phyloP scores from a whole-genome alignment of 306 rosid genomes.

The Prunus davidiana region DNA sequence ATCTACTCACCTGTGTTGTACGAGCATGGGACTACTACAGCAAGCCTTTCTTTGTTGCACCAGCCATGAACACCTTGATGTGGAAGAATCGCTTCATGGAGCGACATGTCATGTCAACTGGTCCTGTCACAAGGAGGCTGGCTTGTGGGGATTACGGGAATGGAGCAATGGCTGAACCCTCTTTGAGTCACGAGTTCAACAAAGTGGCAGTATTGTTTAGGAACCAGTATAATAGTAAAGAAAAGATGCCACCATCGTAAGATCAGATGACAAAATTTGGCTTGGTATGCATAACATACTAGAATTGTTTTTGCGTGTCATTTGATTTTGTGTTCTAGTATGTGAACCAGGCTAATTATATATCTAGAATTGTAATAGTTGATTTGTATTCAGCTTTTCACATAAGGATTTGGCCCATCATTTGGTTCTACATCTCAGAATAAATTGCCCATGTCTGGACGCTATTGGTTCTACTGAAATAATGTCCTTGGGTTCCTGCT shows the following conservation, averaged over 20 bases:
- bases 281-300: conserved; percentile 9
- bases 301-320: conserved; percentile 5
- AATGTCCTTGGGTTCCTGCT: too few species aligned
- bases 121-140: conserved; percentile 67
- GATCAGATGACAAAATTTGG: conserved; percentile 8
- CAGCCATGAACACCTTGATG: conserved; percentile 70
- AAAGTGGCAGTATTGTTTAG: conserved; percentile 36
- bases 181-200: conserved; percentile 55
- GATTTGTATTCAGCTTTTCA: background rate
- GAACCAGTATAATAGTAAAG: background rate
- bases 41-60: conserved; percentile 78
- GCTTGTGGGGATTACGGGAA: conserved; percentile 88
- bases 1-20: conserved; percentile 63
- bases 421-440: background rate
- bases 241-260: background rate
- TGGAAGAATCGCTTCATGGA: conserved; percentile 77
- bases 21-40: conserved; percentile 86
- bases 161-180: conserved; percentile 97
- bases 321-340: conserved; percentile 18
- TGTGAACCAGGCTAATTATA: background rate
- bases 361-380: background rate
- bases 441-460: background rate
- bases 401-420: background rate
- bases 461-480: too few species aligned
- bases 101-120: conserved; percentile 45